Conservation (phyloP, 306 rosid genomes). For the Carpinus viminea region DNA sequence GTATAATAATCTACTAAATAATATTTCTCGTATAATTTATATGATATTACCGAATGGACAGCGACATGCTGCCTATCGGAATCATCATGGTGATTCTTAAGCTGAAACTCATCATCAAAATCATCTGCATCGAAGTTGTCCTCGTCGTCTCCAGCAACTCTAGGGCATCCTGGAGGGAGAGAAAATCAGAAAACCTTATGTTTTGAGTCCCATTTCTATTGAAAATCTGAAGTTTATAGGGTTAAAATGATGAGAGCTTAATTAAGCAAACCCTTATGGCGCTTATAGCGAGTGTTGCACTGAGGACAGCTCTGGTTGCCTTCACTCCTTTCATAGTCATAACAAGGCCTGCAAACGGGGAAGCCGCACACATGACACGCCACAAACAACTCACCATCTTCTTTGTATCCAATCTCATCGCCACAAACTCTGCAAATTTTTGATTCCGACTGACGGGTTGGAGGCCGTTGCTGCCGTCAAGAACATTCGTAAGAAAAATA, state of each 20-base stretch:
- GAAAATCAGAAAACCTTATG: constrained; percentile 1
- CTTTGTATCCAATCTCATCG: constrained; percentile 78
- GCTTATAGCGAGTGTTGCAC: constrained; percentile 87
- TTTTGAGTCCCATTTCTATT: neutral
- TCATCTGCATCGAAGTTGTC: constrained; percentile 66
- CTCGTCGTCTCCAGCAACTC: constrained; percentile 86
- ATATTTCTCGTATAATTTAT: neutral
- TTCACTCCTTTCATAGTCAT: constrained; percentile 90
- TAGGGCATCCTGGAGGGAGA: constrained; percentile 66
- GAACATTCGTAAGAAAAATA: neutral
- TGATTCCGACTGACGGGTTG: constrained; percentile 36
- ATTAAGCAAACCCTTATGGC: constrained; percentile 61
- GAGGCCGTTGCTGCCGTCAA: constrained; percentile 45
- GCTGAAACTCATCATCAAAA: constrained; percentile 79
- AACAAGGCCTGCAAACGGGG: constrained; percentile 91
- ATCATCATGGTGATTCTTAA: constrained; percentile 43
- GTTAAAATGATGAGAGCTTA: neutral
- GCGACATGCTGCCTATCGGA: constrained; percentile 32
- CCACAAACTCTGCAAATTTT: constrained; percentile 77
- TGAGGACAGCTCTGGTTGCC: constrained; percentile 89
- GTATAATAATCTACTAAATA: no score
- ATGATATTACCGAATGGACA: constrained; percentile 47
- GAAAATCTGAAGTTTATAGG: neutral
- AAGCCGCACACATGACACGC: constrained; percentile 85
- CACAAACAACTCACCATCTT: constrained; percentile 68